Base-by-base conservation (phyloP, 2,329 filamentous ascomycete genomes). In the Calonectria hongkongensis region DNA sequence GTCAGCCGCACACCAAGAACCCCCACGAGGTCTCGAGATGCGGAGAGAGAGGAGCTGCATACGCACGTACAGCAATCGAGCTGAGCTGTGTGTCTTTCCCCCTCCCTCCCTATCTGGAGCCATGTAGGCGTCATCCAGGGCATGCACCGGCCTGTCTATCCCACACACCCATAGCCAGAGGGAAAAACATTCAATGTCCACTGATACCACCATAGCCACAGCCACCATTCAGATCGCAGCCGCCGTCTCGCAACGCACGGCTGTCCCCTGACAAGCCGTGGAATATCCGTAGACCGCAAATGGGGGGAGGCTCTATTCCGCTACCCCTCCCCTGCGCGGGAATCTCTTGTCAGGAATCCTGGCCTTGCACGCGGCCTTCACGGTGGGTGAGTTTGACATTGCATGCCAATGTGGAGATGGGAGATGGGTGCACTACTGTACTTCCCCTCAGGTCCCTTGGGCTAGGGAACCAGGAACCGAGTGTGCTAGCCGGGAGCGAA, bases 401-500 rank as follows among this genome's bases (percentile, higher is more conserved):
- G 71, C 68, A 74, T 75, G 73, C 62, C 45, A 54, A 69, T 60
- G 76, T 76, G 76, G 75, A 64, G 72, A 58, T 39, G 60, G 66
- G 72, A 75, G 71, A 43, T 56, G 48, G 64, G 41, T 60, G 13
- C 33, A n/a, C 54, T 58, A 58, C 54, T 36, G 21, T 39, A 15
- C 54, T 39, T 33, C 12, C 33, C 16, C 33, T 60, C 54, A 25
- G 25, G 36, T 60, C 70, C 73, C 68, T 9, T 48, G 51, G 66
- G 65, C 54, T 66, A 78, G 74, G 76, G 72, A 75, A 75, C 70
- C 75, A 77, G 77, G 76, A 78, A 78, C 75, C 33, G 67, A 75
- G 70, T 33, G 70, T 30, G 41, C 41, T 39, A 60, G 21, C 18
- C 6, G 18, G 18, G 10, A 58, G 18, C 18, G n/a, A 36, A 58